A percentile compares a stretch with the other conserved stretches of the same genome.
These are phyloP conservation scores for Pelargonium fulgidum DNA, from an alignment of 441 rosid genomes.

Conservation along the genomic window DNA sequence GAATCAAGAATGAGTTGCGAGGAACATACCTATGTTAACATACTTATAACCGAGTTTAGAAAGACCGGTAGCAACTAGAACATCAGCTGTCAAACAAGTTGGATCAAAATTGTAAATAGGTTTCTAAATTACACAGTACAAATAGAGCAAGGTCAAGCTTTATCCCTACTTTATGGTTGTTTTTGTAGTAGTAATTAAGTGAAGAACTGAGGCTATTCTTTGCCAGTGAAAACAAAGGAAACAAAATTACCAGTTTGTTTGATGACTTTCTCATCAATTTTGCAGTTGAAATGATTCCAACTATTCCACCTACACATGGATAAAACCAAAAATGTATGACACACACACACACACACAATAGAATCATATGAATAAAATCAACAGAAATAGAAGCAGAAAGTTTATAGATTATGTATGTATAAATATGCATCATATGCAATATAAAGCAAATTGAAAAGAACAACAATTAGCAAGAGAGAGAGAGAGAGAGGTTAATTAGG, in stretches of 20 bases:
- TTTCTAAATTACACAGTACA: neutral
- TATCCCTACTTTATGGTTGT: neutral
- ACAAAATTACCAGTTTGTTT: slow-evolving; percentile 54
- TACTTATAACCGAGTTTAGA: slow-evolving; percentile 67
- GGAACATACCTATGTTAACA: slow-evolving; percentile 66
- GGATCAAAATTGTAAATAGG: neutral
- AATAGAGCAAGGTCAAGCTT: neutral
- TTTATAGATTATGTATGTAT: no score
- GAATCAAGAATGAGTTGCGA: neutral
- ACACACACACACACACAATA: neutral
- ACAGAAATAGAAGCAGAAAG: no score
- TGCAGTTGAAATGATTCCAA: slow-evolving; percentile 72
- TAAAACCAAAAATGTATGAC: neutral
- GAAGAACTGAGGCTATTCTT: neutral
- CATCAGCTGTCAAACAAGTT: slow-evolving; percentile 54
- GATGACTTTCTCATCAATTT: slow-evolving; percentile 56
- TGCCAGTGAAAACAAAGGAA: neutral
- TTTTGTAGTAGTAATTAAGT: neutral
- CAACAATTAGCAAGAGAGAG: no score
- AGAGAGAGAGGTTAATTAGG: neutral
- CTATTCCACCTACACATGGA: slow-evolving; percentile 63
- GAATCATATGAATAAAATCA: neutral
- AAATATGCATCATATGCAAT: no score
- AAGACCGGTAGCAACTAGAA: slow-evolving; percentile 70
- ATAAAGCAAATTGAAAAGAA: no score